A percentile compares a stretch with the other conserved stretches of the same genome.
phyloP scores from a whole-genome alignment of 1,139 yeast genomes.

The Kodamaea ohmeri region DNA sequence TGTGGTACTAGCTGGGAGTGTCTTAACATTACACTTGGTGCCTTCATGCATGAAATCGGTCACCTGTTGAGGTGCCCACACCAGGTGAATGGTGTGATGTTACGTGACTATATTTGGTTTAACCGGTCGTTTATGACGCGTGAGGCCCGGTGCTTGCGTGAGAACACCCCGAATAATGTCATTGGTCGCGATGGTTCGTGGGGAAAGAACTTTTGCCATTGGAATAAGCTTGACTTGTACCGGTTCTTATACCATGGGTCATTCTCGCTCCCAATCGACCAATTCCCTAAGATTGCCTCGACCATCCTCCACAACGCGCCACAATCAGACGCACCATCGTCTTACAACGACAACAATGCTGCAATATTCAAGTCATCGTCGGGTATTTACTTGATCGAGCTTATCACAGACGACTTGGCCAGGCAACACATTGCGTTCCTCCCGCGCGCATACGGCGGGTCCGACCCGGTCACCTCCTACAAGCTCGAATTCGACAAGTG shows the following conservation, averaged over 20 bases:
- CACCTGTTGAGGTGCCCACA: constrained; percentile 91
- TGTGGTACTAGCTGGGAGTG: constrained; percentile 93
- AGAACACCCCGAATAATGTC: constrained; percentile 34
- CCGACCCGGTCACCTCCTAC: constrained; percentile 56
- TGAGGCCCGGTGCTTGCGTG: constrained; percentile 58
- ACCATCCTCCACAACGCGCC: constrained; percentile 21
- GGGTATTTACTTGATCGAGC: constrained; percentile 75
- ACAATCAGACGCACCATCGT: constrained; percentile 21
- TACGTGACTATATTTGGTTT: constrained; percentile 77
- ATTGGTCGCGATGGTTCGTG: constrained; percentile 60
- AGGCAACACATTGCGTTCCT: constrained; percentile 58
- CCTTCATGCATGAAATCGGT: constrained; percentile 94
- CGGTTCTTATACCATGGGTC: constrained; percentile 81
- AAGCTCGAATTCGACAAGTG: constrained; percentile 46
- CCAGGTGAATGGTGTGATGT: constrained; percentile 85
- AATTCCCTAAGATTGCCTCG: constrained; percentile 28
- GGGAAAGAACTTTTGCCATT: constrained; percentile 52
- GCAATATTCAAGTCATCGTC: constrained; percentile 48
- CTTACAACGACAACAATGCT: constrained; percentile 28
- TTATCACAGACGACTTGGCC: constrained; percentile 61
- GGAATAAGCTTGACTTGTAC: constrained; percentile 80
- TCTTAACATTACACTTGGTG: constrained; percentile 81
- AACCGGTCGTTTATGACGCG: constrained; percentile 79
- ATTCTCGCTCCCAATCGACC: constrained; percentile 69
- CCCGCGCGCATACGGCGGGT: constrained; percentile 55